Base-by-base conservation (phyloP, 2,329 filamentous ascomycete species). In the Blastomyces gilchristii region DNA sequence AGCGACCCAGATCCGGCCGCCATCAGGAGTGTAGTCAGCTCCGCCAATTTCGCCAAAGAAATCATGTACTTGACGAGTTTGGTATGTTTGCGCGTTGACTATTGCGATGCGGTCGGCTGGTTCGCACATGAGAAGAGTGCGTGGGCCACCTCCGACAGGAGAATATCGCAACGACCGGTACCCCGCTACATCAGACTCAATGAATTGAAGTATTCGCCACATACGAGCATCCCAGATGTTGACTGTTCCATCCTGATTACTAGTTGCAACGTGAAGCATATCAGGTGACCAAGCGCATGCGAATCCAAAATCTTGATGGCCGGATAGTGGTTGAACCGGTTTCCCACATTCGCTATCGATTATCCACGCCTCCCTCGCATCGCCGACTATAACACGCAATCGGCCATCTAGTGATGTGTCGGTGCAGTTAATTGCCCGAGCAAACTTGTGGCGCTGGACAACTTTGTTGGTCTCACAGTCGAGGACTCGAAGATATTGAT, bases 401-500 rank as follows among this genome's bases (percentile, higher is more conserved):
- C 78, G 76, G 18, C 74, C 73, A 61, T 79, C 77, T 0, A 72
- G 73, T 14, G 77, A 78, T 0, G 77, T 79, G 47, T 75, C 73
- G 22, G 77, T 77, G 69, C 77, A 79, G 63, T 79, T 79, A 60
- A 79, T 73, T 28, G 75, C 73, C 12, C 73, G 73, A 14, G 72
- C 71, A 25, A 77, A 73, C 49, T 71, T 70, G 59, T 78, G 73
- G 39, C 72, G 71, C 18, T 70, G 68, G 12, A 74, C 61, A 63
- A 79, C 78, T 31, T 70, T 71, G 66, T 78, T 77, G 4, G 75
- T 82, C 43, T 72, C 74, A 68, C 79, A 79, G 68, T 86, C 83
- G 39, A 86, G 76, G 37, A 82, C 72, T 9, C 83, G 81, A 14
- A 85, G 71, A 50, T 79, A 78, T 50, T 76, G 72, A 70, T 86